Evolutionary conservation across 257 asterid genomes (phyloP).

Genomic region (Gentiana dahurica): DNA sequence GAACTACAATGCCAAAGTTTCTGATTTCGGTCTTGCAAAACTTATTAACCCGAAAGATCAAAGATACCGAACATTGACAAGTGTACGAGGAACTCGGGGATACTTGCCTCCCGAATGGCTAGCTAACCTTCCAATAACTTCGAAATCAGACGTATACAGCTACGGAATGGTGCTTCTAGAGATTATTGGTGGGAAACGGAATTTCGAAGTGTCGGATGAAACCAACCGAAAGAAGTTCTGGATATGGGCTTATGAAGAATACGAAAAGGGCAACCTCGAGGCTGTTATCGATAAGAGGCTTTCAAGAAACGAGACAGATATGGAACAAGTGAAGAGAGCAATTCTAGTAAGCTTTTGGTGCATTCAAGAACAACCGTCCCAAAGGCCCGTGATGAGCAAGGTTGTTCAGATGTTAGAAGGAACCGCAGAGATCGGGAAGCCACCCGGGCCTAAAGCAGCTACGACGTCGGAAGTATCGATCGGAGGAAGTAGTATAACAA

Average conservation of each 20-base stretch:
- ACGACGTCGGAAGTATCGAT: conserved; percentile 34
- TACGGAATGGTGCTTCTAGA: conserved; percentile 81
- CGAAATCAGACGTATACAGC: conserved; percentile 68
- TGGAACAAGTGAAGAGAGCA: conserved; percentile 56
- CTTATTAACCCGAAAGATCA: conserved; percentile 68
- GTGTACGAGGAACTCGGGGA: conserved; percentile 81
- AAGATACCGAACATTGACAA: conserved; percentile 57
- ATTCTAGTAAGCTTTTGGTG: conserved; percentile 81
- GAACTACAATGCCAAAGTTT: conserved; percentile 58
- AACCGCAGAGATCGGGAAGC: conserved; percentile 42
- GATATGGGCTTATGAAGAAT: conserved; percentile 78
- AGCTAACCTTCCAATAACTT: conserved; percentile 76
- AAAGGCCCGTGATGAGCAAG: conserved; percentile 81
- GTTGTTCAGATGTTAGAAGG: conserved; percentile 94
- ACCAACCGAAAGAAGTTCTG: conserved; percentile 50
- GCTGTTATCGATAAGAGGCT: conserved; percentile 45
- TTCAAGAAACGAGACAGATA: conserved; percentile 31
- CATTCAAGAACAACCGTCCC: conserved; percentile 87
- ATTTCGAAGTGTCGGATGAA: conserved; percentile 60
- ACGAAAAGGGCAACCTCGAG: conserved; percentile 49
- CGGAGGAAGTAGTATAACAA: conserved; percentile 30
- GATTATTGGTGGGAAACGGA: conserved; percentile 78
- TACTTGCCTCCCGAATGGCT: conserved; percentile 89
- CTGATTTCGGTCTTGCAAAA: conserved; percentile 83
- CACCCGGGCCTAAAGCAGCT: conserved; percentile 52